These are phyloP conservation scores for Wickerhamiella qilinensis DNA, from an alignment of 805 yeast species.

Conservation along the genomic window DNA sequence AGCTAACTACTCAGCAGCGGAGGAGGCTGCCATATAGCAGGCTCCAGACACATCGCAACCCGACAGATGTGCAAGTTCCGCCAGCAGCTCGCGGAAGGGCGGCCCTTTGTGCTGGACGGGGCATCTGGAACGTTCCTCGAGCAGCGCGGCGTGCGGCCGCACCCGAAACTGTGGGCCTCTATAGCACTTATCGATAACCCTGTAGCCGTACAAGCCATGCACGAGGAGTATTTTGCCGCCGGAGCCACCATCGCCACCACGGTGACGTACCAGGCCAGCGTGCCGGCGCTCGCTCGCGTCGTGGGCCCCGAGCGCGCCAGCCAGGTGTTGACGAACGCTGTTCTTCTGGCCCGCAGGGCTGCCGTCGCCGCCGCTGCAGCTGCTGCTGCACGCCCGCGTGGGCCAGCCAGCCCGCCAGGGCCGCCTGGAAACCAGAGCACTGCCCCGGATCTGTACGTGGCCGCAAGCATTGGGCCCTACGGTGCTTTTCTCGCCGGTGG, in stretches of 20 bases:
- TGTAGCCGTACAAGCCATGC: constrained; percentile 30
- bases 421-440: constrained; percentile 9
- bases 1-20: too few relatives aligned
- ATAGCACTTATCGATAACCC: constrained; percentile 32
- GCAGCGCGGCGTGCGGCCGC: constrained; percentile 28
- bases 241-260: constrained; percentile 44
- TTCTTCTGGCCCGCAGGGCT: constrained; percentile 7
- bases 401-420: constrained; percentile 18
- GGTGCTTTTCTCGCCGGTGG: constrained; percentile 57
- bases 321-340: constrained; percentile 4
- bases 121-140: constrained; percentile 53
- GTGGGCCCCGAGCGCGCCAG: background rate
- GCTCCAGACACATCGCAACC: too few relatives aligned
- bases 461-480: constrained; percentile 64
- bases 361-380: background rate
- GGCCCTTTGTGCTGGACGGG: constrained; percentile 33
- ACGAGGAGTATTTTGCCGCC: constrained; percentile 31
- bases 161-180: constrained; percentile 47
- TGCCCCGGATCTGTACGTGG: constrained; percentile 20
- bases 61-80: too few relatives aligned
- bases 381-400: constrained; percentile 1
- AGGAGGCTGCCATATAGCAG: too few relatives aligned
- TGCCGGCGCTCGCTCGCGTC: constrained; percentile 21
- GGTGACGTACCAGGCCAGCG: constrained; percentile 45
- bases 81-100: background rate